Evolutionary conservation across 2,329 filamentous ascomycete genomes (phyloP), one percentile per base, ranked within the genome.

Genomic region (Trichoderma pleuroti): DNA sequence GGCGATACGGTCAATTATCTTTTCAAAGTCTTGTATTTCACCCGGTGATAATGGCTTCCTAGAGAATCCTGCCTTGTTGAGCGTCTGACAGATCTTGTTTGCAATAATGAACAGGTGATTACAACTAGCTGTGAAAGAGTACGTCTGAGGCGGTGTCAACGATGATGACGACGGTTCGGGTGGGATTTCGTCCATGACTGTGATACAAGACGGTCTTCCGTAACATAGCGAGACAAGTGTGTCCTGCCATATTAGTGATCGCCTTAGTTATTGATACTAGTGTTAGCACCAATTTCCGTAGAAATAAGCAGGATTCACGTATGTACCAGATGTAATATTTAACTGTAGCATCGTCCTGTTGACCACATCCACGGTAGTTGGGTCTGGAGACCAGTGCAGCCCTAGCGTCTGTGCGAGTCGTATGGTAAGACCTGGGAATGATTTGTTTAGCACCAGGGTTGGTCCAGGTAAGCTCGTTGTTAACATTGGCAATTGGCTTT

Each of bases 191-290:
- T 65, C 62, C 16, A 54, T 5, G 21, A 66, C 63, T 1, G 11
- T 30, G 28, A 66, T 39, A 18, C 63, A 66, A 10, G 46, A 66
- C 10, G 49, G 63, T 6, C 49, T 32, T 24, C 49, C 63, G n/a
- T 66, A 66, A 26, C 30, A 66, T 39, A 66, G 18, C 4, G 63
- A 66, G 9, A 66, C 32, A 18, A 66, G 10, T 1, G 63, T 66
- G n/a, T 66, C 49, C 36, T 66, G 63, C 63, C 63, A 66, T 66
- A 66, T 66, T 12, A 66, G n/a, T 14, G 46, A 36, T 57, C 63
- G 63, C 63, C 63, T 66, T 66, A 42, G 10, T 21, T 10, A 39
- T 11, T 30, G 5, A 5, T 26, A 9, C 11, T 6, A 6, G 8
- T 5, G 39, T 66, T 14, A 66, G 18, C 14, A 24, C 4, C n/a